Percentiles rank a stretch among this genome's conserved stretches.
phyloP scores from a whole-genome alignment of 192 early-diverging fungal genomes.

The Backusella tuberculispora region DNA sequence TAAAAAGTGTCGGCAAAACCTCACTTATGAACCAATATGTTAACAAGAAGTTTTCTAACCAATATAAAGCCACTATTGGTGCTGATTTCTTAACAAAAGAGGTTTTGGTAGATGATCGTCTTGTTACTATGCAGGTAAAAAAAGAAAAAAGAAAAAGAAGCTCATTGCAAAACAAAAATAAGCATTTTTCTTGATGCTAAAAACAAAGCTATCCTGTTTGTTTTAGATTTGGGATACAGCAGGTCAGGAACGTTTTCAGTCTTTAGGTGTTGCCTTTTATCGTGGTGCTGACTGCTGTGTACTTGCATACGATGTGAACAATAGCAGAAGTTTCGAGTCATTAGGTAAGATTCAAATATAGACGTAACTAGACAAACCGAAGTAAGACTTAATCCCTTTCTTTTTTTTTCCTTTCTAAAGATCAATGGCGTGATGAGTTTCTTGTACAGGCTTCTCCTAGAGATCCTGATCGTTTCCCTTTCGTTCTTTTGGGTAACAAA shows the following conservation, averaged over 20 bases:
- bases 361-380: no score
- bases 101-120: conserved; percentile 88
- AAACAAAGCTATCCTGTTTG: background rate
- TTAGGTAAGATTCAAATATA: conserved; percentile 51
- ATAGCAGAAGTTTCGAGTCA: conserved; percentile 90
- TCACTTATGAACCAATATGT: conserved; percentile 99
- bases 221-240: conserved; percentile 97
- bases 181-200: background rate
- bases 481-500: conserved; percentile 99
- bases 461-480: conserved; percentile 97
- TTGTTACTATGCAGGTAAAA: conserved; percentile 90
- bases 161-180: background rate
- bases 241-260: conserved; percentile 99
- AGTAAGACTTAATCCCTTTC: background rate
- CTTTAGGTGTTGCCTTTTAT: conserved; percentile 98
- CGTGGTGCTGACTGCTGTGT: conserved; percentile 99
- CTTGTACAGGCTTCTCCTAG: conserved; percentile 91
- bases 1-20: conserved; percentile 90
- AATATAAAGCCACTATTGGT: conserved; percentile 99
- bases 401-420: conserved; percentile 30
- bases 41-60: conserved; percentile 92
- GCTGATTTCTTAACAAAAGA: conserved; percentile 99
- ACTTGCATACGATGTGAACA: conserved; percentile 96
- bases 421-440: conserved; percentile 99
- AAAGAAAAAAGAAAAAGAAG: background rate